Evolutionary conservation across 1,284 basidiomycete genomes (phyloP).

Genomic region (Polyporus tsugae): DNA sequence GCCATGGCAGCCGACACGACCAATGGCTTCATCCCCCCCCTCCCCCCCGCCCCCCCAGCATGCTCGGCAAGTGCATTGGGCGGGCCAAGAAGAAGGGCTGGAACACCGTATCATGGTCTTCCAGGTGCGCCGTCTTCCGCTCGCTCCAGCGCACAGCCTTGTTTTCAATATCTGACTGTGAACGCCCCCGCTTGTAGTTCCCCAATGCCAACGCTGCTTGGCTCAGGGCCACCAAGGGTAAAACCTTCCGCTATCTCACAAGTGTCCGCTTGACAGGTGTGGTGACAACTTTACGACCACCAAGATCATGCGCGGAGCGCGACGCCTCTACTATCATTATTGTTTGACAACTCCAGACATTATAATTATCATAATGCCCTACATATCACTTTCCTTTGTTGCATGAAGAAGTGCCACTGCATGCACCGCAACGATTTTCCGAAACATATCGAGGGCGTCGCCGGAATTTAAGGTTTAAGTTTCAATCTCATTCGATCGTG

Average conservation of each 20-base stretch:
- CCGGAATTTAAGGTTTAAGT: too few species aligned
- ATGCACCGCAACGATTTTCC: too few species aligned
- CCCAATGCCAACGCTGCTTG: slow-evolving; percentile 28
- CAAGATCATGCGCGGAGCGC: slow-evolving; percentile 2
- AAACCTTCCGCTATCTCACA: slow-evolving; percentile 16
- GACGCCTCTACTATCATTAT: neutral
- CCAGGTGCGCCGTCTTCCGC: slow-evolving; percentile 10
- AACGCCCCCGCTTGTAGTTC: slow-evolving; percentile 10
- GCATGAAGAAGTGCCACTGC: too few species aligned
- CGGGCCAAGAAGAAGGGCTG: slow-evolving; percentile 64
- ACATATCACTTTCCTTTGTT: too few species aligned
- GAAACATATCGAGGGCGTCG: too few species aligned
- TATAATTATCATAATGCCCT: slow-evolving; percentile 12
- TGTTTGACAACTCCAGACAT: too few species aligned
- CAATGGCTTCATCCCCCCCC: slow-evolving; percentile 59
- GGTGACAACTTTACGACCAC: neutral
- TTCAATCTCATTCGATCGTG: too few species aligned
- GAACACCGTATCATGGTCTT: slow-evolving; percentile 47
- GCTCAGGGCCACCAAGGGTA: slow-evolving; percentile 26
- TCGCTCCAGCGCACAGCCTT: neutral
- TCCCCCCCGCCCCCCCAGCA: slow-evolving; percentile 51
- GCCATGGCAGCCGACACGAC: slow-evolving; percentile 51
- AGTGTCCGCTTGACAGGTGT: neutral
- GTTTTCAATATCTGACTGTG: neutral
- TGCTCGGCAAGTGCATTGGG: slow-evolving; percentile 62